Conservation (phyloP, 805 yeast species). For the Torulaspora franciscae region DNA sequence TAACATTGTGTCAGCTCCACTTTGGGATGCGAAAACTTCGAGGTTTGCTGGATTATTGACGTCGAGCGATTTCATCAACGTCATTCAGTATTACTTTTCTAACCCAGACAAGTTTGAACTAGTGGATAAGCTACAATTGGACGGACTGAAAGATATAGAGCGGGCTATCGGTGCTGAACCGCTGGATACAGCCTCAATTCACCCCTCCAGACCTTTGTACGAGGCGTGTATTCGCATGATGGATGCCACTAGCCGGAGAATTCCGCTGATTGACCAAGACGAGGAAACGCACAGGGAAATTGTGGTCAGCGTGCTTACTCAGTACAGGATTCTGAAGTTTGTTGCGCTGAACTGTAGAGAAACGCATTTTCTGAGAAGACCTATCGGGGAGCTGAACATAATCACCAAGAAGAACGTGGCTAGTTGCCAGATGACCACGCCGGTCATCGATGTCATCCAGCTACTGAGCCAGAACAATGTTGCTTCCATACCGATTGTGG, state of each 20-base stretch:
- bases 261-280: slow-evolving; percentile 91
- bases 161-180: slow-evolving; percentile 80
- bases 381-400: slow-evolving; percentile 64
- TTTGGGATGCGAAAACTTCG: slow-evolving; percentile 88
- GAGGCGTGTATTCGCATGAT: slow-evolving; percentile 94
- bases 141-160: slow-evolving; percentile 83
- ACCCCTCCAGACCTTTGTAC: slow-evolving; percentile 82
- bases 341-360: slow-evolving; percentile 95
- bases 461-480: slow-evolving; percentile 73
- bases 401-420: slow-evolving; percentile 55
- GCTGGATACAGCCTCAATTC: slow-evolving; percentile 79
- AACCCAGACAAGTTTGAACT: slow-evolving; percentile 82
- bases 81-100: slow-evolving; percentile 88
- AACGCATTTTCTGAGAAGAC: slow-evolving; percentile 73
- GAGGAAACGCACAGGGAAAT: slow-evolving; percentile 89
- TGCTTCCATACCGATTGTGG: slow-evolving; percentile 89
- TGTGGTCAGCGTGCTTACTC: slow-evolving; percentile 91
- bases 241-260: slow-evolving; percentile 81
- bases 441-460: slow-evolving; percentile 90
- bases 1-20: slow-evolving; percentile 91
- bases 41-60: slow-evolving; percentile 93
- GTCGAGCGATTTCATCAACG: slow-evolving; percentile 88
- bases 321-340: slow-evolving; percentile 90
- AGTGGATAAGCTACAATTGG: slow-evolving; percentile 78
- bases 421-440: slow-evolving; percentile 83